Base-by-base conservation (phyloP, 768 basidiomycete species). In the Pleurotus cornucopiae region DNA sequence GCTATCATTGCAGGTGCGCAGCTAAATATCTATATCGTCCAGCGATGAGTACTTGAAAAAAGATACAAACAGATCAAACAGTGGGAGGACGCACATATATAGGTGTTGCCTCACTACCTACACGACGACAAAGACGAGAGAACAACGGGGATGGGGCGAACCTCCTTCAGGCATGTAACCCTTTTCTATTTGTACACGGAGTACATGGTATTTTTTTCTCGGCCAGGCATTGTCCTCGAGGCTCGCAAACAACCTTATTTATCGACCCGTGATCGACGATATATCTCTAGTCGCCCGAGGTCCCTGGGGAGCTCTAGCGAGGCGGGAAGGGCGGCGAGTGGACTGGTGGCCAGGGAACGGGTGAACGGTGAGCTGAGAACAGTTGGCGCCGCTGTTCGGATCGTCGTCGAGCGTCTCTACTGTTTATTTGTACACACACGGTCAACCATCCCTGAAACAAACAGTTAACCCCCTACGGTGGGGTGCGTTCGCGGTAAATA, bases 31-130 rank as follows among this genome's bases (percentile, higher is more conserved):
- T 53, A 25, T 39, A 53, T 53, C 51, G 51, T 39, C 51, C 51
- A 53, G 51, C 51, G 51, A 53, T 41, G 48, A 53, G 38, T n/a
- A 41, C n/a, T 18, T 13, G 4, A 38, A 51, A 14, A 51, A 34
- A 51, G 14, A 39, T 38, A 5, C 41, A 21, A 38, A 40, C 51
- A 9, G 14, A 20, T 21, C 13, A 53, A 21, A 18, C n/a, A 53
- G 39, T 39, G 30, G 30, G 11, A 30, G 49, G 20, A 30, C n/a
- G 25, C 41, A 44, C 41, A 16, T 21, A 16, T 21, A 44, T 44
- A 44, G n/a, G n/a, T 44, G n/a, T 3, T 44, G 41, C 20, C 20
- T 44, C 20, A 44, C 41, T 4, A 14, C n/a, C n/a, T 16, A 9
- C n/a, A 44, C 41, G 20, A 44, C 41, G n/a, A 13, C 41, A 44